Percentiles rank a stretch among this genome's conserved stretches.
Conservation (phyloP, 257 asterid genomes). For the Asclepias syriaca region DNA sequence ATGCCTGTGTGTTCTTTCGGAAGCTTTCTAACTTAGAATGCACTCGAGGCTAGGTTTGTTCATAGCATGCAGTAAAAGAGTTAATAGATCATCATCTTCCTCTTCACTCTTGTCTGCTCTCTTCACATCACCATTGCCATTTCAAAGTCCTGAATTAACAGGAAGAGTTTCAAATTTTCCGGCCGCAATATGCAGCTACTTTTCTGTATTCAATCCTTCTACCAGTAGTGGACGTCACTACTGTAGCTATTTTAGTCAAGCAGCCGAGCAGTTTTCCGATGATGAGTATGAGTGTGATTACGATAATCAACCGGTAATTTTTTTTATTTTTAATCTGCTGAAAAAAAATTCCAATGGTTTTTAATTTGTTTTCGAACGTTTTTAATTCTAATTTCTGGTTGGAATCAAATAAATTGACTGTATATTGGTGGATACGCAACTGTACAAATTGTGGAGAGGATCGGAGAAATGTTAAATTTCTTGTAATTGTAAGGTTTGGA, state of each 20-base stretch:
- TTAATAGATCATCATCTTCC: conserved; percentile 10
- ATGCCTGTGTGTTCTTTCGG: neutral
- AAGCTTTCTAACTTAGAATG: conserved; percentile 35
- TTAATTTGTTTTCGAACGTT: neutral
- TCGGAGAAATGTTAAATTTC: neutral
- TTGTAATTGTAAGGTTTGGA: neutral
- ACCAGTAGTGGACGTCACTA: conserved; percentile 9
- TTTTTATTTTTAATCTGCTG: neutral
- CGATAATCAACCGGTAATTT: conserved; percentile 67
- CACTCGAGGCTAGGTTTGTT: conserved; percentile 57
- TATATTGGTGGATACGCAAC: neutral
- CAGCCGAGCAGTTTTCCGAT: conserved; percentile 86
- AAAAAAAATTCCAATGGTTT: neutral
- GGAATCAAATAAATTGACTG: neutral
- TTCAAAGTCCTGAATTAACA: conserved; percentile 12
- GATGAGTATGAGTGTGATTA: conserved; percentile 95
- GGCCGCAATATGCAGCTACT: conserved; percentile 1
- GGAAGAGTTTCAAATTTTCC: conserved; percentile 5
- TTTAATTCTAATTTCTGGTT: neutral
- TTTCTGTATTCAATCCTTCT: conserved; percentile 1
- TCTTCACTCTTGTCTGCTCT: conserved; percentile 17
- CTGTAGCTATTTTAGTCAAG: conserved; percentile 50
- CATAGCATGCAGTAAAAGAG: conserved; percentile 50
- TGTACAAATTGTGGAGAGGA: neutral
- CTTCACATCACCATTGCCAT: conserved; percentile 10